Conservation (phyloP, 2,329 filamentous ascomycete species). For the Tolypocladium sp. region DNA sequence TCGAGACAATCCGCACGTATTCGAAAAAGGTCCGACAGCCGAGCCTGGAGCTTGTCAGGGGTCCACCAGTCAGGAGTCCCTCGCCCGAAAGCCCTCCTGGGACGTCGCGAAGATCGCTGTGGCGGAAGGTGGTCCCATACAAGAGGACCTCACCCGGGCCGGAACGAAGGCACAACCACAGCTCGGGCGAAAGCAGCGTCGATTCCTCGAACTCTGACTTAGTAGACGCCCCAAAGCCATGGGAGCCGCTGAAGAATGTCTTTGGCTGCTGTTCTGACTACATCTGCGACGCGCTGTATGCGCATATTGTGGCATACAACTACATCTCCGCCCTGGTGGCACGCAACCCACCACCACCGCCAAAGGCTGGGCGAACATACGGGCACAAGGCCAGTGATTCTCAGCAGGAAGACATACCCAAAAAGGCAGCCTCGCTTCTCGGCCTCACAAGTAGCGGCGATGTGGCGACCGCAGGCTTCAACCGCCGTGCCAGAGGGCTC, state of each 20-base stretch:
- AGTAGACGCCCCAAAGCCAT: slow-evolving; percentile 21
- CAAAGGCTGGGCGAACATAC: slow-evolving; percentile 5
- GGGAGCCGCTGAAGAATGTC: slow-evolving; percentile 38
- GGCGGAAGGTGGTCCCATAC: slow-evolving; percentile 25
- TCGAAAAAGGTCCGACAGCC: slow-evolving; percentile 43
- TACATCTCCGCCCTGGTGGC: slow-evolving; percentile 35
- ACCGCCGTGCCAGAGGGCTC: slow-evolving; percentile 14
- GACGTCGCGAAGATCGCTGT: slow-evolving; percentile 19
- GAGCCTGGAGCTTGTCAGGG: slow-evolving; percentile 12
- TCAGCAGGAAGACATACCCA: slow-evolving; percentile 30
- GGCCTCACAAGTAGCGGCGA: slow-evolving; percentile 28
- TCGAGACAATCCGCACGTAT: slow-evolving; percentile 49
- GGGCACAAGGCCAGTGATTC: slow-evolving; percentile 11
- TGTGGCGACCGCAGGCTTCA: slow-evolving; percentile 9
- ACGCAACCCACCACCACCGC: slow-evolving; percentile 9
- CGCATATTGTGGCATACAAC: slow-evolving; percentile 50
- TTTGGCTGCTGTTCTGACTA: slow-evolving; percentile 44
- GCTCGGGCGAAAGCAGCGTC: slow-evolving; percentile 2
- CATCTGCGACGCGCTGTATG: slow-evolving; percentile 50
- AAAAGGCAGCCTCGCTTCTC: slow-evolving; percentile 42
- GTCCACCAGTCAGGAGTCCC: slow-evolving; percentile 9
- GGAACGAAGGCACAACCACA: slow-evolving; percentile 1
- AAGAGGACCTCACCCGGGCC: slow-evolving; percentile 9
- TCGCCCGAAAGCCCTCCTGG: slow-evolving; percentile 7
- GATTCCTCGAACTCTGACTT: slow-evolving; percentile 7